Evolutionary conservation across 306 rosid species (phyloP).

Genomic region (Nissolia schottii): DNA sequence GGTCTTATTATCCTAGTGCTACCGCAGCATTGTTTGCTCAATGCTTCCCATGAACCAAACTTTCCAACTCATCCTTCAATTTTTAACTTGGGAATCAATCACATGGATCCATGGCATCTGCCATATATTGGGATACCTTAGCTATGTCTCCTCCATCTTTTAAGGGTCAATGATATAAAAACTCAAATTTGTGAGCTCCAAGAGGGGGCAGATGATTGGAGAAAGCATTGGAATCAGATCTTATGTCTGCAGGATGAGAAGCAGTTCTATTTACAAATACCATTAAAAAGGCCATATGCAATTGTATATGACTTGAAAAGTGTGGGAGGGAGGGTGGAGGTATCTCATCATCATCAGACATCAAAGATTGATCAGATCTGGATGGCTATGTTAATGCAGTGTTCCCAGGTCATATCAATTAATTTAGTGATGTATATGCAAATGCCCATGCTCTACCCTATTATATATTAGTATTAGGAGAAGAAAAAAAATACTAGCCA

Average conservation of each 20-base stretch:
- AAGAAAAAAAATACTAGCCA: neutral
- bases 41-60: too few relatives aligned
- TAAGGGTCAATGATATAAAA: too few relatives aligned
- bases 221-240: neutral
- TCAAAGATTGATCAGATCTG: neutral
- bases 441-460: neutral
- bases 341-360: neutral
- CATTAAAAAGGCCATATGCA: neutral
- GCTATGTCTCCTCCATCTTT: too few relatives aligned
- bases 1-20: too few relatives aligned
- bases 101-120: too few relatives aligned
- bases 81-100: too few relatives aligned
- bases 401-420: neutral
- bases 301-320: neutral
- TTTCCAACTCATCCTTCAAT: too few relatives aligned
- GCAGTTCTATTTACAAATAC: neutral
- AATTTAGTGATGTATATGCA: neutral
- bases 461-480: neutral
- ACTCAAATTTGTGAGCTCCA: neutral
- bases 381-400: neutral
- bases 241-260: conserved; percentile 9
- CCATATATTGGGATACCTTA: too few relatives aligned
- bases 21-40: too few relatives aligned
- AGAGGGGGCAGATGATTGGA: neutral
- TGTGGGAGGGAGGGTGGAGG: neutral